Conservation (phyloP, 164 flowering plant species). For the Aristolochia fimbriata region DNA sequence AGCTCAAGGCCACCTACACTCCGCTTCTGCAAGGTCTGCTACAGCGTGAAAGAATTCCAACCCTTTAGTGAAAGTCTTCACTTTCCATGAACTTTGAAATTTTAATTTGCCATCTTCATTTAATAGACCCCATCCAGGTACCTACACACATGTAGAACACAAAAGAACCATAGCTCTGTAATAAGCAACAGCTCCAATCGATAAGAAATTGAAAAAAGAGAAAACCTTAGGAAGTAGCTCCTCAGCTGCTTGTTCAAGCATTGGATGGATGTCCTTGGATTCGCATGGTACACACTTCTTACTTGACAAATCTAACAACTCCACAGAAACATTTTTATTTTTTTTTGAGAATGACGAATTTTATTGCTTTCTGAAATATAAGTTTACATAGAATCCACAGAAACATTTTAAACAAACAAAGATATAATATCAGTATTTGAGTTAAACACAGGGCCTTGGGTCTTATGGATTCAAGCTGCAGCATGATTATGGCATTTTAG, state of each 20-base stretch:
- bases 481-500: too few relatives aligned
- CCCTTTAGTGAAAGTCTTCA: slow-evolving; percentile 79
- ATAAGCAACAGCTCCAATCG: background rate
- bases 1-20: slow-evolving; percentile 35
- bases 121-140: slow-evolving; percentile 70
- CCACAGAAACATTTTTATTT: background rate
- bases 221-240: slow-evolving; percentile 45
- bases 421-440: too few relatives aligned
- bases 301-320: slow-evolving; percentile 41
- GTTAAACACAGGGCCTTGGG: too few relatives aligned
- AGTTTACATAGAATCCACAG: too few relatives aligned
- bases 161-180: background rate
- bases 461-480: too few relatives aligned
- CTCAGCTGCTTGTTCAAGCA: slow-evolving; percentile 69
- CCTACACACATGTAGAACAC: slow-evolving; percentile 28
- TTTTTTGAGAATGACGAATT: too few relatives aligned
- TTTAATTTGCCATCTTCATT: slow-evolving; percentile 55
- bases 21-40: slow-evolving; percentile 88
- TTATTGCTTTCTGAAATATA: too few relatives aligned
- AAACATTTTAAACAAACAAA: background rate
- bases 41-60: slow-evolving; percentile 68
- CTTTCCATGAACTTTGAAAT: slow-evolving; percentile 73
- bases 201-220: slow-evolving; percentile 11
- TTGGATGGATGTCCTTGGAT: slow-evolving; percentile 59
- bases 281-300: slow-evolving; percentile 94